Base-by-base conservation (phyloP, 2,329 filamentous ascomycete genomes). In the Mariannaea elegans region DNA sequence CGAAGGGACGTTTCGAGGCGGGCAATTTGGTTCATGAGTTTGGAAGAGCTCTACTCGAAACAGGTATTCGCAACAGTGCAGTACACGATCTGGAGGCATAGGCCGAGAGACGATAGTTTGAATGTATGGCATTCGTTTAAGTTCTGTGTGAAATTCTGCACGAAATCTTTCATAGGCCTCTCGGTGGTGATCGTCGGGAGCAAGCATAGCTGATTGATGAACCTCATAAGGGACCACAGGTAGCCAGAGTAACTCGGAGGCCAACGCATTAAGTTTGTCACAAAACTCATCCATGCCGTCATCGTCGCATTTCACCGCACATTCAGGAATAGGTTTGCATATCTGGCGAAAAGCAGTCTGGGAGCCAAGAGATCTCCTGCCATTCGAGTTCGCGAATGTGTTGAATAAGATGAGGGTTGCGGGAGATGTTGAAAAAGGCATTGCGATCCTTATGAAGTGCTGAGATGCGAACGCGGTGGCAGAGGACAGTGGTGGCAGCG, bases 371-470 rank as follows among this genome's bases (percentile, higher is more conserved):
- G 4, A 44, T 14, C 13, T 52, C 49, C 27, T 52, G 38, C 49
- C 49, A 52, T 29, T 52, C 49, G 13, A 52, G 18, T 3, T 52
- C 49, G n/a, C 38, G 38, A 7, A 52, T 38, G 3, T 52, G 23
- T 44, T 32, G 12, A 4, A 38, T 38, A 4, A 52, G 38, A 23
- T 52, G 36, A 6, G 47, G 47, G 18, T 24, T 42, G 6, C 16
- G 13, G 13, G 24, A 52, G 38, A 52, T 52, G 13, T 36, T 13
- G 16, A 52, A 13, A n/a, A 52, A 52, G 24, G 38, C 38, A 21
- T 52, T 38, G 6, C 49, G 49, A 12, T 52, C 49, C 3, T 31
- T 24, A 7, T 13, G 24, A n/a, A 52, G 49, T 29, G 31, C 36
- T 13, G 49, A 52, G 4, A 52, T 52, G 27, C 27, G 36, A 19